Conservation (phyloP, 2,329 filamentous ascomycete species). For the Fusarium avenaceum region DNA sequence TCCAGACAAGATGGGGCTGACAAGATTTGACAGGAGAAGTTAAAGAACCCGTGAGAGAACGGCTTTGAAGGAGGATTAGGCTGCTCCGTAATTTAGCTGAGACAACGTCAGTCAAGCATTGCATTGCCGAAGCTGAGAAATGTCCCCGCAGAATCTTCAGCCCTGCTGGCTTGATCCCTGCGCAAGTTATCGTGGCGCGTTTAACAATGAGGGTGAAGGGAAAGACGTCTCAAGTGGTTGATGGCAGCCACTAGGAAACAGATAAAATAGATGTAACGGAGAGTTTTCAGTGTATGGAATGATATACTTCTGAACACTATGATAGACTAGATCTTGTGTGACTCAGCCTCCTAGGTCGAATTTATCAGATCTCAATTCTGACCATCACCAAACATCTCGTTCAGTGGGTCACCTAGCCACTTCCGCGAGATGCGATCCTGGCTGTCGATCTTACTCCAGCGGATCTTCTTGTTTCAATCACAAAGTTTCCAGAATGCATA, state of each 20-base stretch:
- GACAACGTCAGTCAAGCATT: constrained; percentile 12
- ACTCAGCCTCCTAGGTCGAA: background rate
- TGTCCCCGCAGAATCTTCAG: constrained; percentile 11
- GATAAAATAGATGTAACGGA: background rate
- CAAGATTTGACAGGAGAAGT: constrained; percentile 12
- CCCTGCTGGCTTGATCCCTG: constrained; percentile 23
- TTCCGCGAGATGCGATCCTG: constrained; percentile 9
- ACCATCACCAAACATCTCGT: background rate
- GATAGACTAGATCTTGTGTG: background rate
- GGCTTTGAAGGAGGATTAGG: background rate
- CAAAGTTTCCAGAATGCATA: background rate
- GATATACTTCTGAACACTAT: background rate
- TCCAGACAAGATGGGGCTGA: background rate
- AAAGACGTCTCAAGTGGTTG: background rate
- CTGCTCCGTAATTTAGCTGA: constrained; percentile 16
- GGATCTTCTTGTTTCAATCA: constrained; percentile 6
- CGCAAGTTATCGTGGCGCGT: background rate
- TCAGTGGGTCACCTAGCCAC: background rate
- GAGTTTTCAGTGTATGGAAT: background rate
- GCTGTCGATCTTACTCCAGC: constrained; percentile 6
- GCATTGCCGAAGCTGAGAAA: constrained; percentile 1
- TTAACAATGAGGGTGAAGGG: background rate
- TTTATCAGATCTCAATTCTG: constrained; percentile 1
- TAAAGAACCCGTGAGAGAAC: background rate
- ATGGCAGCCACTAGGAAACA: background rate